Conservation (phyloP, 768 basidiomycete genomes). For the Trametes villosa region DNA sequence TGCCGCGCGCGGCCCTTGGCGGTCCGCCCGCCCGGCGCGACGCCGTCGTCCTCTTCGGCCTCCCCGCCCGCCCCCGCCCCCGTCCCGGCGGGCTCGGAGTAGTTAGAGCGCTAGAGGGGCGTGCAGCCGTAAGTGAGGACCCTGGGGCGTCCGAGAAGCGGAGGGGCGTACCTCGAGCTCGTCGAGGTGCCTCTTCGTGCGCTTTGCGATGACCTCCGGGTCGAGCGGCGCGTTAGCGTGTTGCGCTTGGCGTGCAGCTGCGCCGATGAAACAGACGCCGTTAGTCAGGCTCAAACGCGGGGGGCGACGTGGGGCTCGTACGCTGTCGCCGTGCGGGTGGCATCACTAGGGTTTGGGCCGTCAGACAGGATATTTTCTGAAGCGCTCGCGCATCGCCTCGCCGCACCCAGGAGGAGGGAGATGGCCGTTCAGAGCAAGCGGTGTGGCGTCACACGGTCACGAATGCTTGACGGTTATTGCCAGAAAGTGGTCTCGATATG, state of each 20-base stretch:
- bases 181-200: conserved; percentile 77
- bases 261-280: conserved; percentile 3
- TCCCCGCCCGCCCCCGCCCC: conserved; percentile 34
- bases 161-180: conserved; percentile 71
- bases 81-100: conserved; percentile 58
- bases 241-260: conserved; percentile 56
- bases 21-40: conserved; percentile 48
- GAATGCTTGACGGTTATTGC: neutral
- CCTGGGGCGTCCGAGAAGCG: conserved; percentile 8
- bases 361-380: neutral
- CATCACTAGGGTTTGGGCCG: neutral
- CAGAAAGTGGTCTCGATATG: neutral
- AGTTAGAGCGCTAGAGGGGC: conserved; percentile 69
- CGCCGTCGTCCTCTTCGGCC: conserved; percentile 43
- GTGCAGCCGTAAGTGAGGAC: neutral
- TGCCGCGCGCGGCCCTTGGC: conserved; percentile 74
- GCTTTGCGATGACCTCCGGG: conserved; percentile 72
- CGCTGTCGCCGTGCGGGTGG: conserved; percentile 20
- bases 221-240: conserved; percentile 45
- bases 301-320: neutral
- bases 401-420: too few relatives aligned
- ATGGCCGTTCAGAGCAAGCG: conserved; percentile 1
- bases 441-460: neutral
- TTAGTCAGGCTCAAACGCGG: conserved; percentile 1
- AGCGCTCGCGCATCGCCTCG: conserved; percentile 2